These are phyloP conservation scores for Meira nashicola DNA, from an alignment of 1,284 basidiomycete species.

Conservation along the genomic window DNA sequence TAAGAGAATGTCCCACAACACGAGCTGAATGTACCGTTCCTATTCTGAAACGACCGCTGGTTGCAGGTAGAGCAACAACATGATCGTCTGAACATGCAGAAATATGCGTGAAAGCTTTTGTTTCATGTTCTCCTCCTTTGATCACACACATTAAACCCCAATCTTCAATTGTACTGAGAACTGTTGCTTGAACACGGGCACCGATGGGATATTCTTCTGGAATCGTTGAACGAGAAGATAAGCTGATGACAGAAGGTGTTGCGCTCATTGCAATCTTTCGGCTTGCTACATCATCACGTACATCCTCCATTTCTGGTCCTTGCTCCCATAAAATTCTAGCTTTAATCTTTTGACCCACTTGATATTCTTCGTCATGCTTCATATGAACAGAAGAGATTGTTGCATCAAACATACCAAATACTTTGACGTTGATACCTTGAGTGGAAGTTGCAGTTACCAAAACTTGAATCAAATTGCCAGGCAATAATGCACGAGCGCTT, in stretches of 20 bases:
- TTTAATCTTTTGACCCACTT: slow-evolving; percentile 61
- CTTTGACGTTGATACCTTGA: slow-evolving; percentile 78
- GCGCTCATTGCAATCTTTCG: slow-evolving; percentile 45
- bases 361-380: slow-evolving; percentile 56
- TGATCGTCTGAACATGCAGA: slow-evolving; percentile 91
- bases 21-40: slow-evolving; percentile 68
- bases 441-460: slow-evolving; percentile 76
- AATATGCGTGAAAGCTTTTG: slow-evolving; percentile 58
- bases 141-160: slow-evolving; percentile 46
- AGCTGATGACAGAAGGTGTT: slow-evolving; percentile 35
- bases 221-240: slow-evolving; percentile 26
- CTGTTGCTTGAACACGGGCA: slow-evolving; percentile 28
- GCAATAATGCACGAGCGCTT: slow-evolving; percentile 74
- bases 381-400: slow-evolving; percentile 83
- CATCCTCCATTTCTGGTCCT: slow-evolving; percentile 19
- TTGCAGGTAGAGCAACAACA: slow-evolving; percentile 65
- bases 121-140: slow-evolving; percentile 11
- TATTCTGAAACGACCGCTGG: slow-evolving; percentile 48
- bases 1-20: slow-evolving; percentile 77
- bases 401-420: slow-evolving; percentile 89
- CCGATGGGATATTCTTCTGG: slow-evolving; percentile 26
- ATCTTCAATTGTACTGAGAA: slow-evolving; percentile 34
- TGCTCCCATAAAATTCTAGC: slow-evolving; percentile 73
- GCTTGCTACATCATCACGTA: slow-evolving; percentile 19
- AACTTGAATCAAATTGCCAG: slow-evolving; percentile 77